phyloP scores from a whole-genome alignment of 2,329 filamentous ascomycete species.

The Pseudocercospora eumusae region DNA sequence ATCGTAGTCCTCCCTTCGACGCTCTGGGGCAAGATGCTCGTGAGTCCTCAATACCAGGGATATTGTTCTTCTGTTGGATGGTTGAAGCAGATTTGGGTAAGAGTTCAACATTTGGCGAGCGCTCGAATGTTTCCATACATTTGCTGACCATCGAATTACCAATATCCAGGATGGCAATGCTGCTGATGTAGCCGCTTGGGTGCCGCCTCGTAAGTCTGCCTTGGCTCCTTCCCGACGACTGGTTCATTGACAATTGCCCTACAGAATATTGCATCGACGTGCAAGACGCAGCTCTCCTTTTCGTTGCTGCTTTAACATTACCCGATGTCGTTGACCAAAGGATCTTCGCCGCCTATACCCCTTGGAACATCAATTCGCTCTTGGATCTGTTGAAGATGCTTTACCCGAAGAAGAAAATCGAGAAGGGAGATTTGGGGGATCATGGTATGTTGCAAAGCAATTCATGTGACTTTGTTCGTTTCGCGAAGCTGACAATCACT shows the following conservation, averaged over 20 bases:
- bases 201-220: slow-evolving; percentile 18
- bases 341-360: slow-evolving; percentile 53
- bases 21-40: slow-evolving; percentile 19
- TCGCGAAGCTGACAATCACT: background rate
- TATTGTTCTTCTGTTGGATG: background rate
- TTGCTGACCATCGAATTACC: background rate
- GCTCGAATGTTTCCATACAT: background rate
- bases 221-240: background rate
- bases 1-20: slow-evolving; percentile 19
- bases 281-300: slow-evolving; percentile 52
- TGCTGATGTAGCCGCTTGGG: slow-evolving; percentile 15
- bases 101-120: background rate
- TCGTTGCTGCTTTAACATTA: slow-evolving; percentile 53
- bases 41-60: slow-evolving; percentile 12
- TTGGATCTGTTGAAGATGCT: slow-evolving; percentile 40
- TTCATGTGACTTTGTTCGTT: background rate
- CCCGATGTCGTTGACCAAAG: slow-evolving; percentile 50
- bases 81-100: slow-evolving; percentile 17
- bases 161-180: slow-evolving; percentile 12
- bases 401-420: slow-evolving; percentile 43
- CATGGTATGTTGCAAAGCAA: background rate
- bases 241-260: background rate
- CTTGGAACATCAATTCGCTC: slow-evolving; percentile 49
- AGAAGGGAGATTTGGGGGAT: slow-evolving; percentile 23
- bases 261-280: slow-evolving; percentile 47